Percentiles rank a stretch among this genome's conserved stretches.
Evolutionary conservation across 192 early-diverging fungal genomes (phyloP).

Genomic region (Rhizophagus clarus): DNA sequence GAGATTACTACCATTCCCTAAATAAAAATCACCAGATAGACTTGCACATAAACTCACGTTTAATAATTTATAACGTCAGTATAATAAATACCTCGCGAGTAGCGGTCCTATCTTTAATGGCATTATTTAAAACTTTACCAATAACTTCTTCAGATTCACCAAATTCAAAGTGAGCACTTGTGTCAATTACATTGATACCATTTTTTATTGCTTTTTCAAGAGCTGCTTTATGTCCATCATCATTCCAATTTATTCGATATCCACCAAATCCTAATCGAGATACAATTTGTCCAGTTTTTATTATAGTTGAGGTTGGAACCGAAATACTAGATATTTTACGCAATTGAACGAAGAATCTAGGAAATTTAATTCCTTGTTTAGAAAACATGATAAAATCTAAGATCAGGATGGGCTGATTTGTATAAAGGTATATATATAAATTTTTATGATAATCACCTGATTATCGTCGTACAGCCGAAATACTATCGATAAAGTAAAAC

Average conservation of each 20-base stretch:
- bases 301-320: slow-evolving; percentile 42
- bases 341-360: too few relatives aligned
- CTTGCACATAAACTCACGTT: background rate
- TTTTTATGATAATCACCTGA: too few relatives aligned
- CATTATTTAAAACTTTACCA: slow-evolving; percentile 25
- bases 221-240: slow-evolving; percentile 48
- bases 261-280: slow-evolving; percentile 70
- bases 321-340: background rate
- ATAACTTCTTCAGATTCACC: slow-evolving; percentile 40
- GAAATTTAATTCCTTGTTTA: too few relatives aligned
- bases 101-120: background rate
- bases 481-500: too few relatives aligned
- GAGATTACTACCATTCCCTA: slow-evolving; percentile 50
- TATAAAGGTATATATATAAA: too few relatives aligned
- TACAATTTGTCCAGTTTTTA: slow-evolving; percentile 48
- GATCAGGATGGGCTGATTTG: too few relatives aligned
- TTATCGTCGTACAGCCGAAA: too few relatives aligned
- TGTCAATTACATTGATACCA: slow-evolving; percentile 78
- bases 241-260: slow-evolving; percentile 51
- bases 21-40: background rate
- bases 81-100: background rate
- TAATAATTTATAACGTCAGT: background rate
- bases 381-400: too few relatives aligned
- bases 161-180: slow-evolving; percentile 68
- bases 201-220: slow-evolving; percentile 54